phyloP scores from a whole-genome alignment of 1,284 basidiomycete genomes.

The Melampsora americana region DNA sequence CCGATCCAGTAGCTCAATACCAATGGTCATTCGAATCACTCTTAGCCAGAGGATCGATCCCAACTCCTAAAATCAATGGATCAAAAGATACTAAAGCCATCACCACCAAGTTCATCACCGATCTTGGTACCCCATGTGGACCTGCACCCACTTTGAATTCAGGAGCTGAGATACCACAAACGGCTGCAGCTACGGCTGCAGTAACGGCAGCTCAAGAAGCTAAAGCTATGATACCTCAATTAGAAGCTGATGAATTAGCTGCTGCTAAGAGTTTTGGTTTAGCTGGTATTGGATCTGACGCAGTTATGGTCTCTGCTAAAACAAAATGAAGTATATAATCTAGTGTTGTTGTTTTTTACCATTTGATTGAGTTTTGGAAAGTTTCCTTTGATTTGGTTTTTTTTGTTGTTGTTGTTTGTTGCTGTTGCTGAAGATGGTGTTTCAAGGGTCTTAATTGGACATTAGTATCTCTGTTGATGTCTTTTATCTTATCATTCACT shows the following conservation, averaged over 20 bases:
- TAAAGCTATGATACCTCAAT: constrained; percentile 13
- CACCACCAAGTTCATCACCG: constrained; percentile 17
- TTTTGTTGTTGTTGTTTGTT: too few species aligned
- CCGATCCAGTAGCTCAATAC: constrained; percentile 37
- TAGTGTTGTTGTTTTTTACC: too few species aligned
- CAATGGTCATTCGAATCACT: constrained; percentile 38
- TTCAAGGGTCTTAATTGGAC: too few species aligned
- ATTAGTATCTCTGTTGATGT: too few species aligned
- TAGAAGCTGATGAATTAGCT: constrained; percentile 1
- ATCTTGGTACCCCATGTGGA: constrained; percentile 25
- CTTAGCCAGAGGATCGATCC: constrained; percentile 20
- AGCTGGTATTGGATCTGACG: constrained; percentile 15
- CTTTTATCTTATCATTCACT: too few species aligned
- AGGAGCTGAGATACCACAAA: constrained; percentile 4
- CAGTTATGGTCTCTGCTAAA: constrained; percentile 5
- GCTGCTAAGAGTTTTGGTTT: constrained; percentile 21
- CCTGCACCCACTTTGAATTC: background rate
- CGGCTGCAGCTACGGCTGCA: constrained; percentile 11
- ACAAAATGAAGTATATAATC: background rate
- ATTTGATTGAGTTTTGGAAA: too few species aligned
- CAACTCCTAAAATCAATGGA: constrained; percentile 6
- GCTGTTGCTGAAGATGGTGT: too few species aligned
- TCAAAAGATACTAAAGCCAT: too few species aligned
- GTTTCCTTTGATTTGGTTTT: too few species aligned
- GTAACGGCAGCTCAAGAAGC: constrained; percentile 15